phyloP scores from a whole-genome alignment of 2,329 filamentous ascomycete species.

The Aspergillus sp. region DNA sequence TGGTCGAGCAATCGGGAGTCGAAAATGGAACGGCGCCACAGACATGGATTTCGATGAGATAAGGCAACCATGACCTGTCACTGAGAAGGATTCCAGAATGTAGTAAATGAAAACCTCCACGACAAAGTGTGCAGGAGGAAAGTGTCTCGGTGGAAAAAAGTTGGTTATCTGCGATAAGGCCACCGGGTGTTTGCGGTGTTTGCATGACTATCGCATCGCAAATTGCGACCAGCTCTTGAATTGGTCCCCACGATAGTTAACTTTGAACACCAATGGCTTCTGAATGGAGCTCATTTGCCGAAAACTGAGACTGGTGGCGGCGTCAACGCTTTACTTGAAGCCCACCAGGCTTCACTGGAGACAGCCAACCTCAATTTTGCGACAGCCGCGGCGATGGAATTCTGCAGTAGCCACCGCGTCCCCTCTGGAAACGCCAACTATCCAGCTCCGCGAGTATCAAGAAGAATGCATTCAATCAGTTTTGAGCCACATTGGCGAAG shows the following conservation, averaged over 20 bases:
- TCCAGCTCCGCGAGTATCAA: conserved; percentile 81
- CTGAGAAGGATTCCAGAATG: conserved; percentile 1
- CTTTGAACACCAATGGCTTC: conserved; percentile 18
- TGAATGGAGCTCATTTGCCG: conserved; percentile 38
- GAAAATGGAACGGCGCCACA: conserved; percentile 39
- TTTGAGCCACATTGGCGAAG: conserved; percentile 67
- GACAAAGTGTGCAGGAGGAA: conserved; percentile 5
- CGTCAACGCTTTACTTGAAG: conserved; percentile 24
- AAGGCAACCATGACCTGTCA: conserved; percentile 32
- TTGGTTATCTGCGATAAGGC: conserved; percentile 28
- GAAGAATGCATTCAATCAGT: conserved; percentile 89
- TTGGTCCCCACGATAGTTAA: neutral
- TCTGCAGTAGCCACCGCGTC: conserved; percentile 26
- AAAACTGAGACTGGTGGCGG: conserved; percentile 28
- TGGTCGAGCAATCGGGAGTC: conserved; percentile 55
- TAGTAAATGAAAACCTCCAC: neutral
- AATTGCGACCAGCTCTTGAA: no score
- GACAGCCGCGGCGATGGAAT: conserved; percentile 30
- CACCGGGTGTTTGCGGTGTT: conserved; percentile 45
- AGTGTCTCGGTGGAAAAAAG: conserved; percentile 5
- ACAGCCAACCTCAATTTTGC: conserved; percentile 32
- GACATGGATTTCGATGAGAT: conserved; percentile 24
- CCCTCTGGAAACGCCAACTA: conserved; percentile 32
- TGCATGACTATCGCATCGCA: conserved; percentile 23
- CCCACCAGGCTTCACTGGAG: conserved; percentile 20